These are phyloP conservation scores for Monilinia vaccinii-corymbosi DNA, from an alignment of 2,329 filamentous ascomycete genomes.

Conservation along the genomic window DNA sequence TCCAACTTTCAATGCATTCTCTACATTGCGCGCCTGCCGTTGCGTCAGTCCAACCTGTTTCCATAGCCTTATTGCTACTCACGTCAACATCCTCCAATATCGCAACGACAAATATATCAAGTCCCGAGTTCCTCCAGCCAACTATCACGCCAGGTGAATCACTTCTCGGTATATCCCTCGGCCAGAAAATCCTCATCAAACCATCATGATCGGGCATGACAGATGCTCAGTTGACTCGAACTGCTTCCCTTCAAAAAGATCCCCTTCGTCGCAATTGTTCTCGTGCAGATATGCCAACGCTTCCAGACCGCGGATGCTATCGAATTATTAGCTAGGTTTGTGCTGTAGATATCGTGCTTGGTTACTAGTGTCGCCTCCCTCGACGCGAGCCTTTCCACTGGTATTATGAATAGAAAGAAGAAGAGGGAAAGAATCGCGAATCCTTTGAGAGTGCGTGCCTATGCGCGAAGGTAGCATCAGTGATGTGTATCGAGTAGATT, in stretches of 20 bases:
- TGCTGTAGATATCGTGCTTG: conserved; percentile 26
- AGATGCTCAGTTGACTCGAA: conserved; percentile 19
- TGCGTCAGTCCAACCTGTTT: conserved; percentile 20
- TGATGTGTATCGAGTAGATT: neutral
- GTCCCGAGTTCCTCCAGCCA: conserved; percentile 87
- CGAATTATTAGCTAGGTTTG: conserved; percentile 21
- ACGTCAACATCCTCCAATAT: conserved; percentile 89
- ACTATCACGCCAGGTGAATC: conserved; percentile 76
- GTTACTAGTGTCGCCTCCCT: conserved; percentile 71
- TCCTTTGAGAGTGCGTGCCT: conserved; percentile 80
- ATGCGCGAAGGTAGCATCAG: conserved; percentile 14
- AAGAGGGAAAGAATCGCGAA: conserved; percentile 74
- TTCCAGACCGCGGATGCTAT: conserved; percentile 73
- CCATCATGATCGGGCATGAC: conserved; percentile 71
- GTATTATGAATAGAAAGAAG: conserved; percentile 77
- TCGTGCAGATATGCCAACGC: conserved; percentile 80
- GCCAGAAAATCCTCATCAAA: conserved; percentile 98
- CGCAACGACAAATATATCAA: conserved; percentile 84
- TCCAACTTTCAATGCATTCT: conserved; percentile 76
- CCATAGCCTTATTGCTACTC: conserved; percentile 28
- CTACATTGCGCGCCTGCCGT: conserved; percentile 53
- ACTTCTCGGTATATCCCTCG: conserved; percentile 68
- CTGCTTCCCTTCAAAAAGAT: conserved; percentile 61
- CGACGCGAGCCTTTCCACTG: conserved; percentile 72
- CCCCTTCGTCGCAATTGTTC: conserved; percentile 91